phyloP scores from a whole-genome alignment of 2,329 filamentous ascomycete species.

The Scedosporium dehoogii region DNA sequence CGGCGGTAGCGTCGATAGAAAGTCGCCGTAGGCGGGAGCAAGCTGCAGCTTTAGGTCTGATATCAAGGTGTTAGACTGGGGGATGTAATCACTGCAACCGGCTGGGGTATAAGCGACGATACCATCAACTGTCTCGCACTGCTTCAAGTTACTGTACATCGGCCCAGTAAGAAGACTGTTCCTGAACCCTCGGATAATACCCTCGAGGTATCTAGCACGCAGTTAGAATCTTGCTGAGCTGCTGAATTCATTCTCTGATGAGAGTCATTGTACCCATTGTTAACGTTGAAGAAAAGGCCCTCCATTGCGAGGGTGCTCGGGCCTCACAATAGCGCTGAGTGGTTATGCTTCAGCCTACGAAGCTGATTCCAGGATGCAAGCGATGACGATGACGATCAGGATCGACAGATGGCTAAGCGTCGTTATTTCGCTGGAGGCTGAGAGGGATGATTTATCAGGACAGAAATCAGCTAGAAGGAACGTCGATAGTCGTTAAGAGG shows the following conservation, averaged over 20 bases:
- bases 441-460: background rate
- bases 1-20: conserved; percentile 83
- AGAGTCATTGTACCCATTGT: conserved; percentile 61
- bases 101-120: conserved; percentile 18
- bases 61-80: background rate
- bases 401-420: background rate
- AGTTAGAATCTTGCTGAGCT: conserved; percentile 18
- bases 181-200: conserved; percentile 92
- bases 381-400: background rate
- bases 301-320: conserved; percentile 50
- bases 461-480: background rate
- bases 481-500: background rate
- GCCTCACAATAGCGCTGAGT: background rate
- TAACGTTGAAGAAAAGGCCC: conserved; percentile 88
- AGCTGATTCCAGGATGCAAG: background rate
- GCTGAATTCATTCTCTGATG: conserved; percentile 14
- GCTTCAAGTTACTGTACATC: conserved; percentile 91
- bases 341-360: background rate
- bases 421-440: background rate
- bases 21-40: conserved; percentile 92
- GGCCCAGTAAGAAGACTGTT: conserved; percentile 82
- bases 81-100: conserved; percentile 6
- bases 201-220: conserved; percentile 74
- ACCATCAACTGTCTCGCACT: conserved; percentile 98
- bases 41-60: conserved; percentile 96